Base-by-base conservation (phyloP, 2,329 filamentous ascomycete genomes). In the Sphaerulina musiva region DNA sequence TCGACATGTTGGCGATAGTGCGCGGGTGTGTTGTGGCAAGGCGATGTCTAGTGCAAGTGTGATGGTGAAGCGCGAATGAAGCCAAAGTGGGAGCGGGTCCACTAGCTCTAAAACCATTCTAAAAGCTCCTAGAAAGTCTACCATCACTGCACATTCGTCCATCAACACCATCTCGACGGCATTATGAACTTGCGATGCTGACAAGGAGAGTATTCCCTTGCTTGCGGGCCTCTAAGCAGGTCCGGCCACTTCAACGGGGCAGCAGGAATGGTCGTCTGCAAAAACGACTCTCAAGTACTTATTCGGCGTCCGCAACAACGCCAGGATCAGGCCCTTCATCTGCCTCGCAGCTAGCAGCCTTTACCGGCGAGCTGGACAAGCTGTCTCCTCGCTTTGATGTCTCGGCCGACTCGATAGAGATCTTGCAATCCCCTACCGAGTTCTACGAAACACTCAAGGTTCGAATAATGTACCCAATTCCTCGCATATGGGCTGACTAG, bases 361-460 rank as follows among this genome's bases (percentile, higher is more conserved):
- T 87, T 51, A 84, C 81, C 10, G 76, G 77, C 42, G 91, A 98
- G 70, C 75, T 98, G 57, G 93, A 98, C 70, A 86, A 80, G 63
- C 82, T 97, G 60, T 87, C 91, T 3, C 93, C 93, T n/a, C 85
- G 87, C 43, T 95, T 98, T 64, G 87, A 91, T 68, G 78, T 98
- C 26, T 76, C 84, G 26, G 88, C 89, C 1, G 87, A 88, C 4
- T 83, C 92, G 55, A 86, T 98, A 47, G 78, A 80, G 9, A 85
- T 98, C 17, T 72, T 98, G 10, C 80, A 84, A 63, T 86, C 86
- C 2, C 93, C 93, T 0, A 73, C 81, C n/a, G 87, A 92, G 50
- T 98, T 98, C 69, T 98, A 96, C 72, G 83, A 87, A 63, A 89
- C 86, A 6, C 76, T 98, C 55, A 96, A 96, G 83, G 89, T 90